Percentiles rank a stretch among this genome's conserved stretches.
phyloP scores from a whole-genome alignment of 805 yeast species.

The Maudiozyma saulgeensis region DNA sequence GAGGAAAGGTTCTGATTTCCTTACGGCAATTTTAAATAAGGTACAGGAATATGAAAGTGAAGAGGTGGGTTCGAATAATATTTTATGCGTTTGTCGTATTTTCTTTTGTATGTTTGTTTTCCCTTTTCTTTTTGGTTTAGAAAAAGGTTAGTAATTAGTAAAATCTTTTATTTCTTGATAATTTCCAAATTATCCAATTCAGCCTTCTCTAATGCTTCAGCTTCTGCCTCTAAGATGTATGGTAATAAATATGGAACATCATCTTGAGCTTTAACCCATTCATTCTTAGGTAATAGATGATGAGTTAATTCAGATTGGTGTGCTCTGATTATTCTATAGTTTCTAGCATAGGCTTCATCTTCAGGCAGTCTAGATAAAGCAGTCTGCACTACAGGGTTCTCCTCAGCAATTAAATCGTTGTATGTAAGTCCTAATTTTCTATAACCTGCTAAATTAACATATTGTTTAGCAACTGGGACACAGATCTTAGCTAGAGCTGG shows the following conservation, averaged over 20 bases:
- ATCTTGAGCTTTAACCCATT: constrained; percentile 71
- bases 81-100: neutral
- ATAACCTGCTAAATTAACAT: constrained; percentile 75
- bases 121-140: too few relatives aligned
- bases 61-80: constrained; percentile 31
- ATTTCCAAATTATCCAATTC: constrained; percentile 69
- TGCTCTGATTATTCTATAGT: constrained; percentile 85
- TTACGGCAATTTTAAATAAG: too few relatives aligned
- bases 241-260: constrained; percentile 79
- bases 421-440: constrained; percentile 88
- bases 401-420: constrained; percentile 84
- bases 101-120: too few relatives aligned
- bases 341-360: constrained; percentile 79
- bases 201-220: constrained; percentile 77
- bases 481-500: constrained; percentile 69
- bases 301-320: constrained; percentile 80
- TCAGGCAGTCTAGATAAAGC: constrained; percentile 83
- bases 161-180: constrained; percentile 1
- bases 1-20: too few relatives aligned
- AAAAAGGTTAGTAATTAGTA: too few relatives aligned
- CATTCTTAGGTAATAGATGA: constrained; percentile 71
- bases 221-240: constrained; percentile 87
- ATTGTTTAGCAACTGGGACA: constrained; percentile 71
- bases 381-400: constrained; percentile 74
- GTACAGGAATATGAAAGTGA: too few relatives aligned